Evolutionary conservation across 306 rosid species (phyloP), one percentile per base, ranked within the genome.

Genomic region (Rosa lucieae): DNA sequence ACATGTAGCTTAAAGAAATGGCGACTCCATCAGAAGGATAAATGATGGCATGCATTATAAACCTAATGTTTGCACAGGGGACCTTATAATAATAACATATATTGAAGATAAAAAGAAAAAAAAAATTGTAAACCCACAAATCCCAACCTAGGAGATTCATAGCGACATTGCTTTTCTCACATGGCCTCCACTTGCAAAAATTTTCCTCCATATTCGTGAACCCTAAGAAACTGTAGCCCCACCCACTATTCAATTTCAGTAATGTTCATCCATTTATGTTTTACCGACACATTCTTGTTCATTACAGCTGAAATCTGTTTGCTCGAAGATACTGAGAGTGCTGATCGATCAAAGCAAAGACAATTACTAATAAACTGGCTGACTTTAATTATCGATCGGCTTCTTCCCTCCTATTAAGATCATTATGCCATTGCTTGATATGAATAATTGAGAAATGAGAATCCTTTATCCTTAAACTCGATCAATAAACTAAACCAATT

Each of bases 1-100:
- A 37, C 12, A 37, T 7, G 17, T 66, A 66, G 71, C 71, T 66
- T 37, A 15, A 35, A 18, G 48, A 66, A 66, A 17, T 37, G 71
- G 71, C 69, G 9, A 66, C 71, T 39, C 7, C 48, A 9, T 66
- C 71, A 17, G 47, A 66, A 15, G 71, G 12, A 39, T 4, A 12
- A 66, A 66, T 66, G 47, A 66, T 66, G 47, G 47, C 47, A 37
- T 66, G 70, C 21, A 66, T 66, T 15, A 65, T 66, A 8, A 66
- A 35, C 70, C 44, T 7, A 66, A 66, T 66, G 46, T 66, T 37
- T 46, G 46, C 70, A 37, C 17, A 1, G 70, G 70, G 70, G 70
- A 66, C 70, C 46, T 66, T 37, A 35, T 7, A 66, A 66, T 66
- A 66, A 66, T 65, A 35, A 35, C n/a, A 32, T 63, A 32, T 66